Percentiles rank a stretch among this genome's conserved stretches.
These are phyloP conservation scores for Neofusicoccum sp. DNA, from an alignment of 2,329 filamentous ascomycete species.

Conservation along the genomic window DNA sequence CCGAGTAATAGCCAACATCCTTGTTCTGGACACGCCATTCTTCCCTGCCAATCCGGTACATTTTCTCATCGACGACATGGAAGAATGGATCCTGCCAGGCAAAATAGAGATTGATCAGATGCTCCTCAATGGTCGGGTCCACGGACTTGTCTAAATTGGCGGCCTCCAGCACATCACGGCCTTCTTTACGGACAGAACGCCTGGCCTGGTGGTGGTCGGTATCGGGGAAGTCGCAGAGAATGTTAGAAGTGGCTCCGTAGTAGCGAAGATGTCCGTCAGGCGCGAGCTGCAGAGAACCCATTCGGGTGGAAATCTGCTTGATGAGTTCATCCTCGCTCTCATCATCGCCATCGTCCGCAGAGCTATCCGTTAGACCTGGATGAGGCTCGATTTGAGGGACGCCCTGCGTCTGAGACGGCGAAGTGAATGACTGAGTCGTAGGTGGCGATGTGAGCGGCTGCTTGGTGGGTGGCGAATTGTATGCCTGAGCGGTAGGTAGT, in stretches of 20 bases:
- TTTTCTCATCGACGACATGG: constrained; percentile 45
- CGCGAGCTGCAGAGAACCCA: constrained; percentile 18
- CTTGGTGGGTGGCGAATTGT: not conserved
- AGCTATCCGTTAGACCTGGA: constrained; percentile 5
- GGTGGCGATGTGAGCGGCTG: constrained; percentile 1
- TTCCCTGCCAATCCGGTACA: constrained; percentile 24
- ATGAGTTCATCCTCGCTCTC: constrained; percentile 19
- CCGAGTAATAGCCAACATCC: constrained; percentile 22
- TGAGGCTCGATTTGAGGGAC: constrained; percentile 9
- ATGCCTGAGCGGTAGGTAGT: not conserved
- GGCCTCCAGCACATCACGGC: constrained; percentile 33
- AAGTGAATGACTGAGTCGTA: not conserved
- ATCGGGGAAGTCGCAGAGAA: constrained; percentile 18
- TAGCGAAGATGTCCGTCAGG: constrained; percentile 17
- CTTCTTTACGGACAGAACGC: constrained; percentile 8
- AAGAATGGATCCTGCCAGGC: constrained; percentile 50
- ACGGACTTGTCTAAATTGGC: constrained; percentile 43
- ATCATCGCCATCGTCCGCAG: constrained; percentile 17
- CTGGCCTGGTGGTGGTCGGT: constrained; percentile 13
- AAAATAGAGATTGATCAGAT: constrained; percentile 48
- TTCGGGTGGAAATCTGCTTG: constrained; percentile 17
- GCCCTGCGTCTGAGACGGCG: constrained; percentile 6
- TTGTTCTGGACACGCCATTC: constrained; percentile 19
- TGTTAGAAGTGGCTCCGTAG: constrained; percentile 17
- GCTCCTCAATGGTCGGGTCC: constrained; percentile 42